phyloP scores from a whole-genome alignment of 352 stramenopile genomes.

The Phytophthora multivora region DNA sequence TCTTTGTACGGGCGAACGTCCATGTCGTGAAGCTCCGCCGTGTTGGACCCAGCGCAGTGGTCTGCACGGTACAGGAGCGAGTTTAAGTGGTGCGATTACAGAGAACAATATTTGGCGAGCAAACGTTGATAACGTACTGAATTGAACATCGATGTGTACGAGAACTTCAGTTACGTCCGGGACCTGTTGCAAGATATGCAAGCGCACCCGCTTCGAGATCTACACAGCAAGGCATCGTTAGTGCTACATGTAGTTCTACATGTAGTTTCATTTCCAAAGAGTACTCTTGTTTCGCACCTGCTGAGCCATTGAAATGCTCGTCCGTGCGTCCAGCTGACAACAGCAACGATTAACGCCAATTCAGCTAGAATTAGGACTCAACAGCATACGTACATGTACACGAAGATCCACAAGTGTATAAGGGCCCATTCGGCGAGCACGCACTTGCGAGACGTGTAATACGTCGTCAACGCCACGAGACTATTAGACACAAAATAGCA shows the following conservation, averaged over 20 bases:
- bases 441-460: conserved; percentile 77
- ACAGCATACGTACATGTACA: conserved; percentile 65
- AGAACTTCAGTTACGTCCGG: conserved; percentile 87
- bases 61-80: neutral
- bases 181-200: conserved; percentile 68
- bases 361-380: neutral
- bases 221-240: conserved; percentile 21
- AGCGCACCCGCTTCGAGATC: conserved; percentile 72
- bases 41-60: conserved; percentile 35
- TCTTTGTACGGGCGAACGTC: conserved; percentile 78
- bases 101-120: no score
- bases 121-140: conserved; percentile 36
- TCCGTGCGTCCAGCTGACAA: conserved; percentile 67
- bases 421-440: conserved; percentile 84
- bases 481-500: neutral
- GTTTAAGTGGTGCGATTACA: neutral
- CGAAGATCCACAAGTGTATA: conserved; percentile 88
- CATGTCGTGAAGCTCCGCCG: conserved; percentile 12
- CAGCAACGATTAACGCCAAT: conserved; percentile 1
- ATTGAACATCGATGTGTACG: conserved; percentile 85
- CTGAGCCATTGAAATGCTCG: conserved; percentile 86
- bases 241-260: neutral
- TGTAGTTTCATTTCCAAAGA: neutral
- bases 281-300: conserved; percentile 40
- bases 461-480: conserved; percentile 70